Evolutionary conservation across 2,329 filamentous ascomycete genomes (phyloP).

Genomic region (Aspergillaceae sp.): DNA sequence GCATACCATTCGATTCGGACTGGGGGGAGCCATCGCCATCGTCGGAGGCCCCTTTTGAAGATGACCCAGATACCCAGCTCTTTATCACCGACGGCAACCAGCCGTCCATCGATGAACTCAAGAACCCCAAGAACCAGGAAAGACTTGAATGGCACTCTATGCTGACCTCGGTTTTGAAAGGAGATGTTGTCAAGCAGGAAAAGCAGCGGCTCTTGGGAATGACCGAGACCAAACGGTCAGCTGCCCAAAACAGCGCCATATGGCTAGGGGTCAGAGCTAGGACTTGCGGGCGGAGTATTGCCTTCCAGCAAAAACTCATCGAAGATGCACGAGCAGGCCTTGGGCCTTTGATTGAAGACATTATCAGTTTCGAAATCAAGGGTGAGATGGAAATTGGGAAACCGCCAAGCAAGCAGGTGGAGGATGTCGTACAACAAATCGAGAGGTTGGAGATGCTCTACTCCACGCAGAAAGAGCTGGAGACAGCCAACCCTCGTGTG

Average conservation of each 20-base stretch:
- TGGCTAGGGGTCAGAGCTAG: conserved; percentile 85
- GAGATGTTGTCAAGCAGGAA: conserved; percentile 94
- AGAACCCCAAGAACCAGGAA: conserved; percentile 79
- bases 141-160: conserved; percentile 96
- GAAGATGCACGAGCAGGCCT: conserved; percentile 72
- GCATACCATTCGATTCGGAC: conserved; percentile 64
- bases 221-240: conserved; percentile 62
- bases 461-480: conserved; percentile 67
- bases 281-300: conserved; percentile 71
- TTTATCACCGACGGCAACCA: conserved; percentile 86
- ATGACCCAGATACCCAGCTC: conserved; percentile 82
- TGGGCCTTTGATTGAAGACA: conserved; percentile 70
- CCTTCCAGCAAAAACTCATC: conserved; percentile 76
- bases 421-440: conserved; percentile 81
- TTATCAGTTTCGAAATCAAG: conserved; percentile 89
- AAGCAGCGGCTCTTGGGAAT: conserved; percentile 90
- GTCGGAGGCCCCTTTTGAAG: conserved; percentile 72
- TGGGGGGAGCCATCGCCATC: conserved; percentile 85
- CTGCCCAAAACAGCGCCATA: conserved; percentile 59
- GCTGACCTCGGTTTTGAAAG: conserved; percentile 88
- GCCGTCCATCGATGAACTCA: conserved; percentile 80
- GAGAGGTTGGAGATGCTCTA: conserved; percentile 82
- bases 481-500: conserved; percentile 65
- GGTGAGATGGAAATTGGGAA: conserved; percentile 88
- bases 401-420: conserved; percentile 76